Conservation (phyloP, 2,329 filamentous ascomycete species). For the Davidsoniella virescens region DNA sequence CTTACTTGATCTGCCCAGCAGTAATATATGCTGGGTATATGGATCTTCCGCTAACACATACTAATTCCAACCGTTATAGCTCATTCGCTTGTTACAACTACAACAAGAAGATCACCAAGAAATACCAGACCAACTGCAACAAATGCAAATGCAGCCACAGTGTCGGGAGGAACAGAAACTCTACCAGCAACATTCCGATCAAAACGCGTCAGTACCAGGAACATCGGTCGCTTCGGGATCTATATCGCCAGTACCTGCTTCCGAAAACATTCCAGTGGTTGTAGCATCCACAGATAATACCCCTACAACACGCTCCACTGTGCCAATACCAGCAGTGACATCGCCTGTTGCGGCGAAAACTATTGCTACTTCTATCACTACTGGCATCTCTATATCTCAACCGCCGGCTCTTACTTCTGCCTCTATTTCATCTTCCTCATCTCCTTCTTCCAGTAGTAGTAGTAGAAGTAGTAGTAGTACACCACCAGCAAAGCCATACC, state of each 20-base stretch:
- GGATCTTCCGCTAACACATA: too few relatives aligned
- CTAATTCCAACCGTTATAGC: too few relatives aligned
- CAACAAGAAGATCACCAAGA: too few relatives aligned
- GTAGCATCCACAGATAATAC: not conserved
- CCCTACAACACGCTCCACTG: not conserved
- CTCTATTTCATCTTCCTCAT: not conserved
- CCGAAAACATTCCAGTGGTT: slow-evolving; percentile 5
- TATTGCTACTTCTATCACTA: not conserved
- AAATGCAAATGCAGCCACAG: too few relatives aligned
- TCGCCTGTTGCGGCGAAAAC: not conserved
- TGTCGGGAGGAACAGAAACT: too few relatives aligned
- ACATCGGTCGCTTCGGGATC: too few relatives aligned
- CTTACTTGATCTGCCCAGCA: not conserved
- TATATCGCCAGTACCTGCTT: not conserved
- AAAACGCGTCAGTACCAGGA: not conserved
- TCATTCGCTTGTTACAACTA: too few relatives aligned
- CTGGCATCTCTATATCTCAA: not conserved
- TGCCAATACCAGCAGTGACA: not conserved
- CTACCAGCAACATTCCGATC: slow-evolving; percentile 3
- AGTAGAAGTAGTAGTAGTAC: not conserved
- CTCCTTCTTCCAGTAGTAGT: not conserved
- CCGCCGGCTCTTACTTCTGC: not conserved
- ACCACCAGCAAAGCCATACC: not conserved
- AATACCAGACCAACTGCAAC: too few relatives aligned
- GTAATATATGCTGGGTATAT: too few relatives aligned